phyloP scores from a whole-genome alignment of 2,329 filamentous ascomycete genomes.

The Orbilia oligospora region DNA sequence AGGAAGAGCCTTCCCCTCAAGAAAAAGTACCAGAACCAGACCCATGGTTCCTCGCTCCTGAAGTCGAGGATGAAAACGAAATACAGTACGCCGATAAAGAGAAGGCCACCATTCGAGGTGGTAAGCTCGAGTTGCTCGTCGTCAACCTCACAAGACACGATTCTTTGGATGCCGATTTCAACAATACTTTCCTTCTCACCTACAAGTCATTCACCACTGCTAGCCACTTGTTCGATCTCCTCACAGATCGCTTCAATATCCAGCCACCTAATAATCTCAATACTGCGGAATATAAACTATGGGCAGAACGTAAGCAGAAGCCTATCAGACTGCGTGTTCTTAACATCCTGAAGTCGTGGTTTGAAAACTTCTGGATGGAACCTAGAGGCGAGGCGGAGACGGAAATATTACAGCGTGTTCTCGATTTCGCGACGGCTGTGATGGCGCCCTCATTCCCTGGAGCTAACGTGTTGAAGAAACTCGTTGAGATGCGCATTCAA shows the following conservation, averaged over 20 bases:
- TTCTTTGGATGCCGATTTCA: slow-evolving; percentile 93
- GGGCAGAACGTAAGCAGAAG: slow-evolving; percentile 95
- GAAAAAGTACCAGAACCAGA: slow-evolving; percentile 77
- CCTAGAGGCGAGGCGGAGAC: slow-evolving; percentile 86
- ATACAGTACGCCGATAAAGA: slow-evolving; percentile 81
- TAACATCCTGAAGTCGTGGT: slow-evolving; percentile 98
- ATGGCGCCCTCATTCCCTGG: slow-evolving; percentile 94
- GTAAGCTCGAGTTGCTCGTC: slow-evolving; percentile 87
- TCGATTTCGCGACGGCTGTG: slow-evolving; percentile 91
- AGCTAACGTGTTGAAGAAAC: slow-evolving; percentile 83
- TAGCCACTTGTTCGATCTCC: slow-evolving; percentile 88
- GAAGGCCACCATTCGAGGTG: slow-evolving; percentile 88
- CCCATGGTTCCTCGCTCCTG: slow-evolving; percentile 83
- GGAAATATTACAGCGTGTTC: slow-evolving; percentile 87
- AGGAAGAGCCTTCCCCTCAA: slow-evolving; percentile 66
- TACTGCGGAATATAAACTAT: slow-evolving; percentile 82
- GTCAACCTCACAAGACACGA: slow-evolving; percentile 97
- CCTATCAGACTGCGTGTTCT: slow-evolving; percentile 95
- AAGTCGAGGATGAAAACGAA: slow-evolving; percentile 82
- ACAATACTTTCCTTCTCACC: slow-evolving; percentile 96
- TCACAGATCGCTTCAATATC: slow-evolving; percentile 91
- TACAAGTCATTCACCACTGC: slow-evolving; percentile 96
- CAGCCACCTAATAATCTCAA: slow-evolving; percentile 88
- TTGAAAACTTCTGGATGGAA: slow-evolving; percentile 99
- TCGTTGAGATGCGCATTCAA: slow-evolving; percentile 88